Percentiles rank a stretch among this genome's conserved stretches.
These are phyloP conservation scores for Syncephalastrum monosporum DNA, from an alignment of 371 early-diverging fungal genomes.

Conservation along the genomic window DNA sequence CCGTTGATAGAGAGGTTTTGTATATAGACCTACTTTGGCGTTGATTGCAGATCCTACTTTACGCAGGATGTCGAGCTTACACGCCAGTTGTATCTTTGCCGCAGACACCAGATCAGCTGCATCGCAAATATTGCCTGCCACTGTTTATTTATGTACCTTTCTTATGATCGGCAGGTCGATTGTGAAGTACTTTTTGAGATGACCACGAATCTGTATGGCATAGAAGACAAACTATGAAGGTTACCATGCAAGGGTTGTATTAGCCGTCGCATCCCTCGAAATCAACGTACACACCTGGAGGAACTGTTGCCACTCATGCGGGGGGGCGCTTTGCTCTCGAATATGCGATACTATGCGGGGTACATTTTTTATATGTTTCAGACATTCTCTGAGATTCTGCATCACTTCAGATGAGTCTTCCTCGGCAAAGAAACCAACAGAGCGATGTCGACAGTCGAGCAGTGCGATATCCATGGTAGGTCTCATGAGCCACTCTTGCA, in stretches of 20 bases:
- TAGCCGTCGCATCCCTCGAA: background rate
- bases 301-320: slow-evolving; percentile 70
- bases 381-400: slow-evolving; percentile 31
- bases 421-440: slow-evolving; percentile 50
- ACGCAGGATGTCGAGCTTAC: slow-evolving; percentile 36
- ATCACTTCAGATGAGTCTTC: slow-evolving; percentile 29
- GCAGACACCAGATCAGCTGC: too few species aligned
- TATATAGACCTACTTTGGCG: slow-evolving; percentile 24
- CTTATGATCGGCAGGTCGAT: slow-evolving; percentile 23
- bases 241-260: background rate
- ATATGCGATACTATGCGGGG: slow-evolving; percentile 52
- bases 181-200: slow-evolving; percentile 22
- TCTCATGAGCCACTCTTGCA: slow-evolving; percentile 66
- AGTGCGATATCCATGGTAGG: slow-evolving; percentile 51
- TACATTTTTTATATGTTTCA: slow-evolving; percentile 66
- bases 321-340: slow-evolving; percentile 42
- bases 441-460: slow-evolving; percentile 51
- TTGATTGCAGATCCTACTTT: slow-evolving; percentile 60
- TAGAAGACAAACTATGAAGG: slow-evolving; percentile 59
- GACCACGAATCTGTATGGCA: slow-evolving; percentile 49
- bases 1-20: background rate
- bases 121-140: too few species aligned
- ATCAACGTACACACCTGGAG: slow-evolving; percentile 48
- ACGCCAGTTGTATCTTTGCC: slow-evolving; percentile 4
- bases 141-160: too few species aligned